Conservation (phyloP, 2,329 filamentous ascomycete species). For the Mycosphaerella arachidis region DNA sequence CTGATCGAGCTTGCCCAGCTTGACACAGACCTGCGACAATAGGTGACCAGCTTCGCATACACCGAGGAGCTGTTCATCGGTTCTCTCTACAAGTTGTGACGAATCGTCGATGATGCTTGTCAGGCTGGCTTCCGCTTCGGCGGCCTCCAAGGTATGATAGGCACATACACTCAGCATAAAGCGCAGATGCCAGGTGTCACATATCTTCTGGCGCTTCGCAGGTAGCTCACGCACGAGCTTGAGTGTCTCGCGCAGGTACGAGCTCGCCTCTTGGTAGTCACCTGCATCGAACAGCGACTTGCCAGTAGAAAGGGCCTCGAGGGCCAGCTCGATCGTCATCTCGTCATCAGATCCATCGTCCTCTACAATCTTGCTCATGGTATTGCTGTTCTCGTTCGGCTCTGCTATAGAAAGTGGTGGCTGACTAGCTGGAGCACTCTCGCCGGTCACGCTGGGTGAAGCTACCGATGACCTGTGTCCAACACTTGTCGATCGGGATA, state of each 20-base stretch:
- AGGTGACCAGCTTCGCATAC: slow-evolving; percentile 16
- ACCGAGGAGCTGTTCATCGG: slow-evolving; percentile 5
- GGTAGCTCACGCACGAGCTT: slow-evolving; percentile 25
- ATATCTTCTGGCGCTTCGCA: slow-evolving; percentile 20
- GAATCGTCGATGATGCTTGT: slow-evolving; percentile 3
- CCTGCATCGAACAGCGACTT: slow-evolving; percentile 23
- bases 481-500: not conserved
- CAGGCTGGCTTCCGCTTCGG: slow-evolving; percentile 24
- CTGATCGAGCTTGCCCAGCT: slow-evolving; percentile 11
- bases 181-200: slow-evolving; percentile 26
- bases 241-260: slow-evolving; percentile 29
- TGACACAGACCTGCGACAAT: slow-evolving; percentile 8
- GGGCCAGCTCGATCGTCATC: slow-evolving; percentile 26
- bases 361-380: not conserved
- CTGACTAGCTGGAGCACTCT: not conserved
- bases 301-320: slow-evolving; percentile 26
- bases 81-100: not conserved
- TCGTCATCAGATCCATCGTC: slow-evolving; percentile 24
- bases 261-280: slow-evolving; percentile 26
- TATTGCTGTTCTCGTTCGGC: not conserved
- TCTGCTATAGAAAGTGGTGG: not conserved
- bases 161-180: slow-evolving; percentile 29
- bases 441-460: not conserved
- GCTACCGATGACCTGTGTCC: not conserved
- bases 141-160: slow-evolving; percentile 23